These are phyloP conservation scores for Hypoxylon sp. DNA, from an alignment of 2,329 filamentous ascomycete species.

Conservation along the genomic window DNA sequence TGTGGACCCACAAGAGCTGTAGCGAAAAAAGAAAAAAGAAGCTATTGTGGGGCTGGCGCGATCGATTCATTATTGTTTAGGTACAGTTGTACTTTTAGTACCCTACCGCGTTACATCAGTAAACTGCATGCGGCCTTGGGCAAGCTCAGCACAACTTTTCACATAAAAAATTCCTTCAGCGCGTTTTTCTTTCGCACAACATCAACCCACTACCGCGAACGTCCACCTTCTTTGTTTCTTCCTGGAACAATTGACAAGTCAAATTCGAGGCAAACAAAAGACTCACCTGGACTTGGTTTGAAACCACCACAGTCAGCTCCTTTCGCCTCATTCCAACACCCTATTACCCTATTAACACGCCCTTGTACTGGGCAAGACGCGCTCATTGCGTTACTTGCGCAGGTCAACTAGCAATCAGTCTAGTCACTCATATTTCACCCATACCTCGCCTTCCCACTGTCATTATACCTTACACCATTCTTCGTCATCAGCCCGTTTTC, in stretches of 20 bases:
- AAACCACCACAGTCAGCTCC: background rate
- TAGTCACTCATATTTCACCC: background rate
- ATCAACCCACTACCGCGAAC: conserved; percentile 28
- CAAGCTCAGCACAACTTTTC: conserved; percentile 29
- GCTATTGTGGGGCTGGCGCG: conserved; percentile 39
- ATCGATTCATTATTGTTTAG: conserved; percentile 30
- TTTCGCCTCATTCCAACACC: background rate
- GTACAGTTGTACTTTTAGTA: conserved; percentile 11
- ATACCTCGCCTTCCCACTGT: background rate
- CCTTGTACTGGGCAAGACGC: conserved; percentile 14
- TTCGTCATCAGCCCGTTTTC: background rate
- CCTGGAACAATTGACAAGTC: conserved; percentile 27
- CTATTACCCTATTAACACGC: background rate
- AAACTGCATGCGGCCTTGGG: conserved; percentile 34
- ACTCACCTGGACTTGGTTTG: background rate
- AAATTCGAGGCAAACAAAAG: conserved; percentile 26
- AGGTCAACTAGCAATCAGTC: background rate
- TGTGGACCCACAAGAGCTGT: conserved; percentile 13
- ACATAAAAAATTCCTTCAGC: conserved; percentile 33
- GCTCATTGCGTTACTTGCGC: conserved; percentile 17
- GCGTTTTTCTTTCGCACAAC: conserved; percentile 31
- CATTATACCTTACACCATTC: background rate
- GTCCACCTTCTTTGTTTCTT: conserved; percentile 28
- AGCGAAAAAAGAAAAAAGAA: conserved; percentile 12
- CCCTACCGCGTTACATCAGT: conserved; percentile 23